Evolutionary conservation across 2,329 filamentous ascomycete species (phyloP).

Genomic region (Fusarium burgessii): DNA sequence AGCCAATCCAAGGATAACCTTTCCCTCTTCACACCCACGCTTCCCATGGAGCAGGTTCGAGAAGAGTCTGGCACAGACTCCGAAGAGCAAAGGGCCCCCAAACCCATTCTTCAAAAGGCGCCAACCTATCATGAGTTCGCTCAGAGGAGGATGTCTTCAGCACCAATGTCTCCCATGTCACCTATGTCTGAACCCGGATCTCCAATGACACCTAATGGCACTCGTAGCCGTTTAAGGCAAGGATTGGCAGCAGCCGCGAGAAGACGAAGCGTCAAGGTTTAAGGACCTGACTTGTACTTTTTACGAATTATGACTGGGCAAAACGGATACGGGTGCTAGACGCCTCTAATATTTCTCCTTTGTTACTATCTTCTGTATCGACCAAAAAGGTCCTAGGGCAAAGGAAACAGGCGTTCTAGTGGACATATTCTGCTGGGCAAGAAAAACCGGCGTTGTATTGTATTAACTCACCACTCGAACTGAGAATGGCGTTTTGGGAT

Average conservation of each 20-base stretch:
- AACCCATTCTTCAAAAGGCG: constrained; percentile 43
- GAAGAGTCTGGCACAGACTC: constrained; percentile 48
- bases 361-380: constrained; percentile 34
- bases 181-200: constrained; percentile 45
- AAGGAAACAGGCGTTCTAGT: constrained; percentile 29
- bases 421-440: constrained; percentile 38
- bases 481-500: constrained; percentile 39
- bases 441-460: constrained; percentile 40
- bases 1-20: constrained; percentile 53
- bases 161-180: constrained; percentile 46
- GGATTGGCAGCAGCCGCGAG: constrained; percentile 47
- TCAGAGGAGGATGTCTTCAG: constrained; percentile 53
- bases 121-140: constrained; percentile 64
- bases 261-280: constrained; percentile 57
- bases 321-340: constrained; percentile 34
- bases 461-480: constrained; percentile 36
- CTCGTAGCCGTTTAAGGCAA: constrained; percentile 41
- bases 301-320: constrained; percentile 43
- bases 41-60: constrained; percentile 52
- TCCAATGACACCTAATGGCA: constrained; percentile 45
- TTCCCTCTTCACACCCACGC: constrained; percentile 39
- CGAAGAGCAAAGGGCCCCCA: constrained; percentile 29
- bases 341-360: constrained; percentile 38
- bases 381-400: constrained; percentile 30
- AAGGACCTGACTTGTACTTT: constrained; percentile 32